Percentiles rank a stretch among this genome's conserved stretches.
Evolutionary conservation across 225 moss, liverwort and hornwort genomes (phyloP).

Genomic region (Polytrichum formosum): DNA sequence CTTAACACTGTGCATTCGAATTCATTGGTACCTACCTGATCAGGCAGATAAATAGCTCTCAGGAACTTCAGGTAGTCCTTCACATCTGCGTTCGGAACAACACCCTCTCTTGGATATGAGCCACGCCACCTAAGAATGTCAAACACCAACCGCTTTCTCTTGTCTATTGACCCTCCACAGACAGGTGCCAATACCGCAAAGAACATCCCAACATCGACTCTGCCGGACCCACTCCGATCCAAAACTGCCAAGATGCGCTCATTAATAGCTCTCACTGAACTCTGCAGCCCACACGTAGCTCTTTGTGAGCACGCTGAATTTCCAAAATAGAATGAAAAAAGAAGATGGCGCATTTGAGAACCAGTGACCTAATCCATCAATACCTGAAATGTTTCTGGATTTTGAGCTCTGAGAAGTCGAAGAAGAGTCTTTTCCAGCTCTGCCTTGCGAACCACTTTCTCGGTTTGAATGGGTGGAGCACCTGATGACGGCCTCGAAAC

Average conservation of each 20-base stretch:
- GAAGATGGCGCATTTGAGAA: not conserved
- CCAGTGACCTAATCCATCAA: not conserved
- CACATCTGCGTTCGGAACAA: constrained; percentile 75
- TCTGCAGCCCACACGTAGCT: constrained; percentile 24
- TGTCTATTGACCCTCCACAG: constrained; percentile 68
- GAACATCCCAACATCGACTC: constrained; percentile 91
- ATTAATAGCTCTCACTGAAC: constrained; percentile 85
- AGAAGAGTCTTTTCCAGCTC: constrained; percentile 81
- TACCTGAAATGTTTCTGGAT: constrained; percentile 80
- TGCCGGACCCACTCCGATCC: constrained; percentile 65
- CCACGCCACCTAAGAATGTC: constrained; percentile 77
- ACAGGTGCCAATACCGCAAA: constrained; percentile 87
- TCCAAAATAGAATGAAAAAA: not conserved
- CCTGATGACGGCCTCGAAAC: constrained; percentile 31
- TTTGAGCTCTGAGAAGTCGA: constrained; percentile 56
- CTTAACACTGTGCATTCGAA: no score
- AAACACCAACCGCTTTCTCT: constrained; percentile 84
- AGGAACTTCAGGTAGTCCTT: constrained; percentile 75
- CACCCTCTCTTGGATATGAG: constrained; percentile 59
- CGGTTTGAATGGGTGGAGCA: constrained; percentile 34
- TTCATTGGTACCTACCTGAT: constrained; percentile 35
- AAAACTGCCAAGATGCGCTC: constrained; percentile 74
- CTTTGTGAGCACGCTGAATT: not conserved
- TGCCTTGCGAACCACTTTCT: constrained; percentile 85
- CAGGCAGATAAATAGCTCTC: constrained; percentile 83